These are phyloP conservation scores for Magnusiomyces clavatus DNA, from an alignment of 1,139 yeast genomes.

Conservation along the genomic window DNA sequence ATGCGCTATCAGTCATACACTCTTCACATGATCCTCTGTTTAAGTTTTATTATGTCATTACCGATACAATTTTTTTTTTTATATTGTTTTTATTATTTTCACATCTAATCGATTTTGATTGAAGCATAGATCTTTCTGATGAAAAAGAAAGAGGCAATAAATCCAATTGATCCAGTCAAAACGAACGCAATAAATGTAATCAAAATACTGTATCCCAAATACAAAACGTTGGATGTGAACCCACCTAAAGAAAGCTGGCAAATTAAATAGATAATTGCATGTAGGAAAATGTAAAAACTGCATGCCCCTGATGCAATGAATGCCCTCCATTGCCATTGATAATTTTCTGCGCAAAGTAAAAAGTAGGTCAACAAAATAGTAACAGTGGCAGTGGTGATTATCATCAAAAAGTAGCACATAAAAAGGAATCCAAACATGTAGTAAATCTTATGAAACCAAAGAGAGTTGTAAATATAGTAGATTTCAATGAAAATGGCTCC, in stretches of 20 bases:
- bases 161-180: constrained; percentile 85
- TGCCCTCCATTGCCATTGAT: constrained; percentile 97
- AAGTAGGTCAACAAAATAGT: constrained; percentile 77
- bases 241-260: constrained; percentile 61
- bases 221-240: constrained; percentile 66
- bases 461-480: constrained; percentile 76
- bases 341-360: constrained; percentile 82
- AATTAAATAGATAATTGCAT: constrained; percentile 51
- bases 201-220: constrained; percentile 76
- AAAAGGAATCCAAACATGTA: constrained; percentile 97
- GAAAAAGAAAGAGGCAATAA: constrained; percentile 64
- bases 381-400: constrained; percentile 73
- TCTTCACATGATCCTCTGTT: neutral
- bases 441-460: constrained; percentile 91
- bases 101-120: constrained; percentile 65
- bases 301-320: constrained; percentile 87
- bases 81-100: neutral
- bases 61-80: neutral
- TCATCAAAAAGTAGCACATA: constrained; percentile 76
- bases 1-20: neutral
- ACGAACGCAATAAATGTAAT: constrained; percentile 68
- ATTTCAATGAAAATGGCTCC: constrained; percentile 93
- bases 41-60: neutral
- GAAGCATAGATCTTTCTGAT: constrained; percentile 74
- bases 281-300: constrained; percentile 73